Conservation (phyloP, 805 yeast genomes). For the Pichia nakasei region DNA sequence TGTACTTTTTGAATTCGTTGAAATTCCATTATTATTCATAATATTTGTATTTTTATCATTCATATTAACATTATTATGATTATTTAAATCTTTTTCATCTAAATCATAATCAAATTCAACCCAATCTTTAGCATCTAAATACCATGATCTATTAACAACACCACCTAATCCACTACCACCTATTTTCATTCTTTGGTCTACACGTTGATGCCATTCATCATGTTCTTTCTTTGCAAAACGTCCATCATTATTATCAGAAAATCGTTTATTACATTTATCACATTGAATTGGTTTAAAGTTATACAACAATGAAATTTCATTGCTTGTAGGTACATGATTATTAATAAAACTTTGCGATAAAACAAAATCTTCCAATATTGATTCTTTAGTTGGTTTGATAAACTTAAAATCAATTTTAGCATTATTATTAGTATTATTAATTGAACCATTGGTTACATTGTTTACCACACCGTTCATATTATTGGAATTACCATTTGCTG, state of each 20-base stretch:
- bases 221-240: constrained; percentile 50
- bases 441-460: neutral
- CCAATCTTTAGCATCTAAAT: constrained; percentile 65
- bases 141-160: constrained; percentile 79
- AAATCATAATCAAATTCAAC: constrained; percentile 58
- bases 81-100: constrained; percentile 28
- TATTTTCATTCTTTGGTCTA: constrained; percentile 60
- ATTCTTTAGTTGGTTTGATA: constrained; percentile 13
- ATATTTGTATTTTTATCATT: constrained; percentile 10
- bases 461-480: neutral
- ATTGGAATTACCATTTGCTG: constrained; percentile 1
- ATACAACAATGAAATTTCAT: constrained; percentile 36
- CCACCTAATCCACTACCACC: constrained; percentile 29
- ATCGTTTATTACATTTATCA: constrained; percentile 83
- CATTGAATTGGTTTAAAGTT: constrained; percentile 71
- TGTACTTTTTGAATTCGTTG: neutral
- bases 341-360: constrained; percentile 31
- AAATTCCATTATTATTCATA: neutral
- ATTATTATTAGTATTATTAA: constrained; percentile 11
- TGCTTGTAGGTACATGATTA: constrained; percentile 27
- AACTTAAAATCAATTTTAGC: constrained; percentile 19
- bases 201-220: constrained; percentile 93
- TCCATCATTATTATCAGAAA: constrained; percentile 52
- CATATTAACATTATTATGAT: neutral
- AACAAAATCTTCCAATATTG: constrained; percentile 18